A percentile compares a stretch with the other conserved stretches of the same genome.
phyloP scores from a whole-genome alignment of 345 rosid genomes.

The Euphorbia lathyris region DNA sequence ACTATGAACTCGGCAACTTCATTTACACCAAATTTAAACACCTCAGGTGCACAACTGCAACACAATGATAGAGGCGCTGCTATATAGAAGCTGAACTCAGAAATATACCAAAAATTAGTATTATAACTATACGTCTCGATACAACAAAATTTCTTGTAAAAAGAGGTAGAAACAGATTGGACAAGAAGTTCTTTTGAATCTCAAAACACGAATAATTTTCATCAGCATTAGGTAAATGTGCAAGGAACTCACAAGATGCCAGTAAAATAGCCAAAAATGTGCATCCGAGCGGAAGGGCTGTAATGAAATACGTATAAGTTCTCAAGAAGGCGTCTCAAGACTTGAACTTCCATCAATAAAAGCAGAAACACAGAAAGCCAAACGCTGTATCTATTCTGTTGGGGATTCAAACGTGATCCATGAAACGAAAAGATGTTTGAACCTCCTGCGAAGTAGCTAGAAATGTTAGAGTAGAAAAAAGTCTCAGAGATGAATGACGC shows the following conservation, averaged over 20 bases:
- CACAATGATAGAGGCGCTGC: constrained; percentile 66
- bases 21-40: constrained; percentile 36
- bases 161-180: neutral
- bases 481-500: constrained; percentile 41
- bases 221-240: neutral
- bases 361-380: constrained; percentile 65
- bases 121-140: neutral
- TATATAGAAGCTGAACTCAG: constrained; percentile 48
- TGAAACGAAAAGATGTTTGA: constrained; percentile 45
- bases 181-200: neutral
- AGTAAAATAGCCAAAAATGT: constrained; percentile 52
- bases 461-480: constrained; percentile 34
- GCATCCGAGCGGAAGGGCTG: constrained; percentile 64
- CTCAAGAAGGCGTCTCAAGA: constrained; percentile 63
- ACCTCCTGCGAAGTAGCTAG: constrained; percentile 49
- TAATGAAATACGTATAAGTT: constrained; percentile 51
- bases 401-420: constrained; percentile 34
- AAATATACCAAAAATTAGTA: constrained; percentile 13
- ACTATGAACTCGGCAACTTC: constrained; percentile 40
- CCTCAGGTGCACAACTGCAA: constrained; percentile 37
- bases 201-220: neutral
- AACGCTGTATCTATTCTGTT: constrained; percentile 36
- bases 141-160: neutral
- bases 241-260: constrained; percentile 61
- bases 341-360: constrained; percentile 65